phyloP scores from a whole-genome alignment of 768 basidiomycete genomes.

The Chalciporus pseudorubinellus region DNA sequence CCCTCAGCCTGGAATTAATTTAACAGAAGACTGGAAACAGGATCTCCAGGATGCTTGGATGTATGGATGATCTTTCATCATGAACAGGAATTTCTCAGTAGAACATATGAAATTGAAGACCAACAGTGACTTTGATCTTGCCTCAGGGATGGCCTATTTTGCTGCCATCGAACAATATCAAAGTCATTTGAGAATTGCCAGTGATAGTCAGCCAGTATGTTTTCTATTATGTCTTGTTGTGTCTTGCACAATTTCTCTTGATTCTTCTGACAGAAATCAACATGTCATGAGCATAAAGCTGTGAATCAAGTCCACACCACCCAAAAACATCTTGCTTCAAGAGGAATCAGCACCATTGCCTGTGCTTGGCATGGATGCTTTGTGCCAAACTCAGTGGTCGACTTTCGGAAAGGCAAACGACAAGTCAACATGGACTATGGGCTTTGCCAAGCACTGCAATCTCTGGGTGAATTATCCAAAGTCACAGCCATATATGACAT shows the following conservation, averaged over 20 bases:
- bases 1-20: slow-evolving; percentile 27
- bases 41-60: slow-evolving; percentile 2
- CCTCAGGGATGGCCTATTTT: background rate
- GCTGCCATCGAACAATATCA: background rate
- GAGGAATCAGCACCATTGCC: background rate
- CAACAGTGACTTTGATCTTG: background rate
- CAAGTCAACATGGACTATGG: too few species aligned
- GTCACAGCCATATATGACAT: too few species aligned
- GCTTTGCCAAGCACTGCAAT: too few species aligned
- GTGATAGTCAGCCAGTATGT: background rate
- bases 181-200: background rate
- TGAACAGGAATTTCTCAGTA: slow-evolving; percentile 27
- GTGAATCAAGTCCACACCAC: background rate
- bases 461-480: too few species aligned
- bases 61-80: background rate
- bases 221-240: too few species aligned
- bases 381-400: slow-evolving; percentile 15
- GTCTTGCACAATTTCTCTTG: background rate
- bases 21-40: slow-evolving; percentile 12
- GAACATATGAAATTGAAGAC: slow-evolving; percentile 14
- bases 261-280: background rate
- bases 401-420: slow-evolving; percentile 27
- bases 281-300: too few species aligned
- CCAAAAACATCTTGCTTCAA: background rate
- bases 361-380: slow-evolving; percentile 9